phyloP scores from a whole-genome alignment of 2,329 filamentous ascomycete species.

The Colletotrichum sidae region DNA sequence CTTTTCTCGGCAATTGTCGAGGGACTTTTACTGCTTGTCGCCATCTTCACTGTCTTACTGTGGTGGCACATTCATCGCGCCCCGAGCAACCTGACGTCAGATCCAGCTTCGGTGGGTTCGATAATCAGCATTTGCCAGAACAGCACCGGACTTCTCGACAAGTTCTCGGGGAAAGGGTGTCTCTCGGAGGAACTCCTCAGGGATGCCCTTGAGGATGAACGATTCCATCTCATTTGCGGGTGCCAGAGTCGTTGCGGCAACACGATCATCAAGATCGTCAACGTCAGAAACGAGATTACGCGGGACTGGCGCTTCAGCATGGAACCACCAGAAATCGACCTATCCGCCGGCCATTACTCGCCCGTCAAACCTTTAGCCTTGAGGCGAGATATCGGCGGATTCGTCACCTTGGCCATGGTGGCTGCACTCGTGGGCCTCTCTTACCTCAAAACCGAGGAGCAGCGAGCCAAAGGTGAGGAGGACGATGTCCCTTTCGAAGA shows the following conservation, averaged over 20 bases:
- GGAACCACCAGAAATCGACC: not conserved
- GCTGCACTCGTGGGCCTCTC: conserved; percentile 17
- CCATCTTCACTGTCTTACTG: not conserved
- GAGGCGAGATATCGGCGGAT: not conserved
- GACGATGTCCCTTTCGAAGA: no score
- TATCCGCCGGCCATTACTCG: conserved; percentile 28
- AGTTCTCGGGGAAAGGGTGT: conserved; percentile 28
- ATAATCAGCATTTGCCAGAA: conserved; percentile 40
- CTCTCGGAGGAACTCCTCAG: conserved; percentile 7
- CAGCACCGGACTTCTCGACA: conserved; percentile 21
- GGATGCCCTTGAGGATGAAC: conserved; percentile 20
- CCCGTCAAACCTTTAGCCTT: conserved; percentile 26
- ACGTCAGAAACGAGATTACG: not conserved
- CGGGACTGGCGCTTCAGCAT: not conserved
- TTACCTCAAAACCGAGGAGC: conserved; percentile 38
- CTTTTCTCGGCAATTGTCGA: conserved; percentile 46
- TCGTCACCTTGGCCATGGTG: conserved; percentile 17
- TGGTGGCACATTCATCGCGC: conserved; percentile 21
- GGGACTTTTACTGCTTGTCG: conserved; percentile 37
- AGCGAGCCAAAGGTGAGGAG: conserved; percentile 25
- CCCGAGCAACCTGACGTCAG: conserved; percentile 39
- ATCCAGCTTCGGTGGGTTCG: conserved; percentile 44
- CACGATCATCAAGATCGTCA: conserved; percentile 22
- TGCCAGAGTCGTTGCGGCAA: conserved; percentile 9
- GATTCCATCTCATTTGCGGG: conserved; percentile 15